These are phyloP conservation scores for Circinella umbellata DNA, from an alignment of 371 early-diverging fungal genomes.

Conservation along the genomic window DNA sequence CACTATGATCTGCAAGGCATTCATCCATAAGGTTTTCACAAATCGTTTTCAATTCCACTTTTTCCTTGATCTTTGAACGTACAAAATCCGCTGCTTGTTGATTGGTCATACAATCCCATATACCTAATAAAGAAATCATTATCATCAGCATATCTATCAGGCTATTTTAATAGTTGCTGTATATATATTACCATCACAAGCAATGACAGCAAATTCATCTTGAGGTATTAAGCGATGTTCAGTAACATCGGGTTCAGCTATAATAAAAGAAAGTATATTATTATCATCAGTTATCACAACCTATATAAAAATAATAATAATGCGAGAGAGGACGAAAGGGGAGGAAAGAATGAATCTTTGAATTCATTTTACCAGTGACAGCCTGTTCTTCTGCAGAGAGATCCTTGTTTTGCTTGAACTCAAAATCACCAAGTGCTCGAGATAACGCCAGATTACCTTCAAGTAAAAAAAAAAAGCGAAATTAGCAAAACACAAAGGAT, in stretches of 20 bases:
- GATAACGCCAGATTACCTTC: slow-evolving; percentile 90
- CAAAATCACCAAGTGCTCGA: slow-evolving; percentile 96
- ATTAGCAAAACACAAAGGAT: too few relatives aligned
- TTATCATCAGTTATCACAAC: too few relatives aligned
- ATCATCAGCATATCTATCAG: too few relatives aligned
- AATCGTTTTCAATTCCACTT: slow-evolving; percentile 58
- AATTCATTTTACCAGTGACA: slow-evolving; percentile 69
- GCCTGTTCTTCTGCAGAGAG: slow-evolving; percentile 86
- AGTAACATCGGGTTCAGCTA: slow-evolving; percentile 78
- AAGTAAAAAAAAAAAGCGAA: slow-evolving; percentile 8
- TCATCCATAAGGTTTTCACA: slow-evolving; percentile 91
- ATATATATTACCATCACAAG: slow-evolving; percentile 80
- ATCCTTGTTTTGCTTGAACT: slow-evolving; percentile 82
- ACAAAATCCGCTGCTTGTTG: slow-evolving; percentile 89
- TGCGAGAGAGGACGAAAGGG: too few relatives aligned
- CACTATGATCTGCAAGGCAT: slow-evolving; percentile 86
- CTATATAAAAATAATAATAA: too few relatives aligned
- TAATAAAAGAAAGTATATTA: neutral
- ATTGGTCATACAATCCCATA: slow-evolving; percentile 96
- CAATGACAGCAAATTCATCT: slow-evolving; percentile 88
- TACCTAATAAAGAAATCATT: slow-evolving; percentile 26
- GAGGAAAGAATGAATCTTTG: too few relatives aligned
- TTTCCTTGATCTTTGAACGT: slow-evolving; percentile 63
- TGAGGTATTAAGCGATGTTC: slow-evolving; percentile 58
- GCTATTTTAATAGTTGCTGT: too few relatives aligned